Percentiles rank a stretch among this genome's conserved stretches.
Evolutionary conservation across 768 basidiomycete genomes (phyloP).

Genomic region (Grammothele lineata): DNA sequence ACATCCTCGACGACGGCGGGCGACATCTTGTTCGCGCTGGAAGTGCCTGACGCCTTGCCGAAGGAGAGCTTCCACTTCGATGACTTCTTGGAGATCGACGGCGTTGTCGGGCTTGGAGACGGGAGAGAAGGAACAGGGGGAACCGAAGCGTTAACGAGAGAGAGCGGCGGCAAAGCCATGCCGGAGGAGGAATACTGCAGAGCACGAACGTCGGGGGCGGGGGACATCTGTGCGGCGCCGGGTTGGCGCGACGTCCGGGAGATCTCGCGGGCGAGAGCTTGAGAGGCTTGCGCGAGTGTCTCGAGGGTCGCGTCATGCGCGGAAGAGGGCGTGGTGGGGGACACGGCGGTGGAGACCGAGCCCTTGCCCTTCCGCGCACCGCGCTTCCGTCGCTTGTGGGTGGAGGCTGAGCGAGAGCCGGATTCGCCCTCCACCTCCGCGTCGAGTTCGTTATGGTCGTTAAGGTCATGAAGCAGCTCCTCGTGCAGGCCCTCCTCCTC

Average conservation of each 20-base stretch:
- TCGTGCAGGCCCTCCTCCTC: conserved; percentile 35
- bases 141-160: conserved; percentile 28
- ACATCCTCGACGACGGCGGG: conserved; percentile 15
- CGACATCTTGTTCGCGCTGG: conserved; percentile 11
- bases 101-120: conserved; percentile 18
- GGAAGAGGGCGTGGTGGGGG: conserved; percentile 27
- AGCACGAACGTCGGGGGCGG: conserved; percentile 13
- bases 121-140: conserved; percentile 28
- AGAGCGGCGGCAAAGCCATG: conserved; percentile 8
- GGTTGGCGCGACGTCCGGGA: conserved; percentile 45
- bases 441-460: conserved; percentile 30
- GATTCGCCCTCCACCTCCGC: conserved; percentile 31
- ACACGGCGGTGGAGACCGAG: conserved; percentile 22
- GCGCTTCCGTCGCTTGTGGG: conserved; percentile 76
- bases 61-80: conserved; percentile 86
- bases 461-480: conserved; percentile 11
- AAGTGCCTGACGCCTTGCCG: conserved; percentile 43
- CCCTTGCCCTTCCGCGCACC: conserved; percentile 84
- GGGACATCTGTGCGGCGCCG: conserved; percentile 4
- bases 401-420: conserved; percentile 61
- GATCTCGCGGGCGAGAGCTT: conserved; percentile 80
- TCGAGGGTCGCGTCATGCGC: conserved; percentile 51
- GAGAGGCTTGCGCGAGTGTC: conserved; percentile 75
- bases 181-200: conserved; percentile 6
- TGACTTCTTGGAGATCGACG: conserved; percentile 65